Evolutionary conservation across 2,329 filamentous ascomycete species (phyloP).

Genomic region (Botryotinia globosa): DNA sequence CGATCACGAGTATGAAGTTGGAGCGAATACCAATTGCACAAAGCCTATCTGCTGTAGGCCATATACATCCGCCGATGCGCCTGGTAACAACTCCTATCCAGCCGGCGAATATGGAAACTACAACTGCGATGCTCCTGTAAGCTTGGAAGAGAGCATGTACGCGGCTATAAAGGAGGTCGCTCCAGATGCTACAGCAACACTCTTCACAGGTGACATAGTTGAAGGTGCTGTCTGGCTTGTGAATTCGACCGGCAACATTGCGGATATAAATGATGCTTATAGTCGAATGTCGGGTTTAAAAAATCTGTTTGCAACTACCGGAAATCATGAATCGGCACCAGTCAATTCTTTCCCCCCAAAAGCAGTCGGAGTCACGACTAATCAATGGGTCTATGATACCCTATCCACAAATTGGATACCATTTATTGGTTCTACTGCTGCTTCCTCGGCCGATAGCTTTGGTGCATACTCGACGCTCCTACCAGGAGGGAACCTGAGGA

Average conservation of each 20-base stretch:
- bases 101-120: slow-evolving; percentile 42
- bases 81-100: slow-evolving; percentile 40
- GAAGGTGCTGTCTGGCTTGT: slow-evolving; percentile 41
- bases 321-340: slow-evolving; percentile 43
- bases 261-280: slow-evolving; percentile 41
- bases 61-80: slow-evolving; percentile 40
- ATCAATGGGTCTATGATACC: slow-evolving; percentile 43
- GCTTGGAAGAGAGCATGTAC: slow-evolving; percentile 43
- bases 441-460: slow-evolving; percentile 34
- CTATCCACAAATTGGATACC: slow-evolving; percentile 39
- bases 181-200: slow-evolving; percentile 36
- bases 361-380: slow-evolving; percentile 28
- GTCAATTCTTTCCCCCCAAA: slow-evolving; percentile 40
- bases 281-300: slow-evolving; percentile 37
- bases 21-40: slow-evolving; percentile 43
- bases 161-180: slow-evolving; percentile 39
- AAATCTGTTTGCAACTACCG: slow-evolving; percentile 40
- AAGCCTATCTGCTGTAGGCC: slow-evolving; percentile 45
- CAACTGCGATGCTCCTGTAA: slow-evolving; percentile 42
- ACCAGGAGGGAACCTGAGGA: slow-evolving; percentile 36
- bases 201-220: slow-evolving; percentile 45
- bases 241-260: slow-evolving; percentile 36
- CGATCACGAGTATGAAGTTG: slow-evolving; percentile 42
- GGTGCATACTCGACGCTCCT: slow-evolving; percentile 42
- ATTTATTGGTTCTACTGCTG: slow-evolving; percentile 38